Evolutionary conservation across 2,329 filamentous ascomycete genomes (phyloP).

Genomic region (Basipetospora chlamydospora): DNA sequence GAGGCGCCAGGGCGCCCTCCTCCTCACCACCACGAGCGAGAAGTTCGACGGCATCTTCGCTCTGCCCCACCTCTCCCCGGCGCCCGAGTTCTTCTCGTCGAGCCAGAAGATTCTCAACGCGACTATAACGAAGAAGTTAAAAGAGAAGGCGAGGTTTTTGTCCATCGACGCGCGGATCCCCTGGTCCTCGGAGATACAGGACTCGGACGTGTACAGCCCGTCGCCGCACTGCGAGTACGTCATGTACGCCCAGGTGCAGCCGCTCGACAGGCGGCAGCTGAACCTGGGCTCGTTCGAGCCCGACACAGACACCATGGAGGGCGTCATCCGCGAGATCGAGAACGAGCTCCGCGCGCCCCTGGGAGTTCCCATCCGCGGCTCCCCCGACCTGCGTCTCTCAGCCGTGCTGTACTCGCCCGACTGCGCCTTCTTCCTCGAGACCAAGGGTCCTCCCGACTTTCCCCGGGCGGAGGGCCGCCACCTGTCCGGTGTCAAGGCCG

Average conservation of each 20-base stretch:
- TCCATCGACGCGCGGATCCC: conserved; percentile 49
- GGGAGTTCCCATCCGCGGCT: conserved; percentile 39
- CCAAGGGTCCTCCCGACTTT: conserved; percentile 45
- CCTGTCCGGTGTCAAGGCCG: conserved; percentile 44
- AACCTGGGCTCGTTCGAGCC: conserved; percentile 17
- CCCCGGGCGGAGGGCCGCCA: conserved; percentile 36
- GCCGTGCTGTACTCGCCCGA: conserved; percentile 53
- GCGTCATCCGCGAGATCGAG: conserved; percentile 40
- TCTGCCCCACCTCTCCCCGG: conserved; percentile 65
- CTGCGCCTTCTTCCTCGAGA: conserved; percentile 51
- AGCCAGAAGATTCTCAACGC: conserved; percentile 54
- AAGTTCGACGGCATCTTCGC: conserved; percentile 89
- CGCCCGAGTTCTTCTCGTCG: conserved; percentile 38
- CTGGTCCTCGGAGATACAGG: conserved; percentile 60
- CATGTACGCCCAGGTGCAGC: conserved; percentile 67
- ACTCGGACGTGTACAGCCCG: conserved; percentile 41
- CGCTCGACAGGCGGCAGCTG: conserved; percentile 26
- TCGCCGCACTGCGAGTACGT: conserved; percentile 77
- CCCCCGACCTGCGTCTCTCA: conserved; percentile 46
- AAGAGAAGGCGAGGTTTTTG: conserved; percentile 43
- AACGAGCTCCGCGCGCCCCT: conserved; percentile 46
- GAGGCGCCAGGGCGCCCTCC: conserved; percentile 59
- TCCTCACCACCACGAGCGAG: conserved; percentile 81
- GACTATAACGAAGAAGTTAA: conserved; percentile 53
- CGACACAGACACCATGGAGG: conserved; percentile 18